phyloP scores from a whole-genome alignment of 2,329 filamentous ascomycete genomes.

The Orbilia oligospora region DNA sequence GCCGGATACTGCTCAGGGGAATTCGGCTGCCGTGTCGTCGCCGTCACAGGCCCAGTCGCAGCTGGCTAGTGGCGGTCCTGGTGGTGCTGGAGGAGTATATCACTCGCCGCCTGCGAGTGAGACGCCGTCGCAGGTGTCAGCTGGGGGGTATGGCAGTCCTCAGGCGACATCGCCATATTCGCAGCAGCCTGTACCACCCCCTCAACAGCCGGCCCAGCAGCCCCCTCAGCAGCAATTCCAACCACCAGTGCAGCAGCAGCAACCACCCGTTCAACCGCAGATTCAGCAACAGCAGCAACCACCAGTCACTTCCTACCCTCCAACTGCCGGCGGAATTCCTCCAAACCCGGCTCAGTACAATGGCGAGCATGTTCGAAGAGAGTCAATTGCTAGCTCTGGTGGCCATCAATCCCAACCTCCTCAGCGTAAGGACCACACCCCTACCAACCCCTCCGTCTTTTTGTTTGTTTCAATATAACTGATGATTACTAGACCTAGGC shows the following conservation, averaged over 20 bases:
- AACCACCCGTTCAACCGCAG: conserved; percentile 17
- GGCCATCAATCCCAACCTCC: conserved; percentile 42
- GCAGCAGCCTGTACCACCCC: conserved; percentile 27
- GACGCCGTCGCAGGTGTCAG: conserved; percentile 28
- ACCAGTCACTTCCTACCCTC: conserved; percentile 4
- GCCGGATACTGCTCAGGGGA: conserved; percentile 43
- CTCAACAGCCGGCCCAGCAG: conserved; percentile 31
- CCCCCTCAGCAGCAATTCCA: conserved; percentile 12
- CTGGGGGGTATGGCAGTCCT: conserved; percentile 29
- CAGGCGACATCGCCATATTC: conserved; percentile 22
- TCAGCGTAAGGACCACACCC: conserved; percentile 19
- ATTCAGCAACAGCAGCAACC: conserved; percentile 12
- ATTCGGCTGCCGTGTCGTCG: conserved; percentile 9
- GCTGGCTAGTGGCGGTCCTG: neutral
- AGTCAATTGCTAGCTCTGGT: conserved; percentile 17
- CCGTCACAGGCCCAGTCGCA: conserved; percentile 9
- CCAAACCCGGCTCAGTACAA: conserved; percentile 42
- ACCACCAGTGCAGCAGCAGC: conserved; percentile 22
- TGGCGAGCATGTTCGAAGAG: conserved; percentile 39
- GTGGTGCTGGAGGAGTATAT: no score
- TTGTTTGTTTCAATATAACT: conserved; percentile 3
- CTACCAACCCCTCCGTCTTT: no score
- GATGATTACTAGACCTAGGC: conserved; percentile 33
- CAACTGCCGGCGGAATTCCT: conserved; percentile 36
- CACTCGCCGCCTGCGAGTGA: conserved; percentile 38